A percentile compares a stretch with the other conserved stretches of the same genome.
Conservation (phyloP, 2,329 filamentous ascomycete genomes). For the Penicillium expansum region DNA sequence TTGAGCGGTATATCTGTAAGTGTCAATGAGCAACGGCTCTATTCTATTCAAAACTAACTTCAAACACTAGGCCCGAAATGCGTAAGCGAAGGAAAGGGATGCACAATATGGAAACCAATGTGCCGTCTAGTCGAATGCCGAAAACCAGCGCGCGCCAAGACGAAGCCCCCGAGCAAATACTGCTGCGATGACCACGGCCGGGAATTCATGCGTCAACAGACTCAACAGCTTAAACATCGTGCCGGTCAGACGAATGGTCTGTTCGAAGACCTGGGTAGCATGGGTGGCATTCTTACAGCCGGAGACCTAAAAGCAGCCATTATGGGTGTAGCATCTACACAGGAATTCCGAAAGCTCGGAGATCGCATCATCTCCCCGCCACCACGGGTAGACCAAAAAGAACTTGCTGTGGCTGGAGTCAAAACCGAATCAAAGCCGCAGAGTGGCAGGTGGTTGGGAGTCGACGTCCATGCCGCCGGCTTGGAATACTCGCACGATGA, state of each 20-base stretch:
- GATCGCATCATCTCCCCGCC: slow-evolving; percentile 37
- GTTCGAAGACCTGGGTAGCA: slow-evolving; percentile 38
- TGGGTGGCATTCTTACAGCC: slow-evolving; percentile 43
- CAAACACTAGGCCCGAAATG: slow-evolving; percentile 43
- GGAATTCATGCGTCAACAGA: slow-evolving; percentile 44
- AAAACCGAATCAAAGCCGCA: slow-evolving; percentile 17
- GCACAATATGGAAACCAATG: slow-evolving; percentile 52
- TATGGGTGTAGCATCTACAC: slow-evolving; percentile 37
- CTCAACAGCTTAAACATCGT: slow-evolving; percentile 30
- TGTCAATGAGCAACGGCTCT: background rate
- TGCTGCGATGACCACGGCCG: slow-evolving; percentile 50
- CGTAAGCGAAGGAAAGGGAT: slow-evolving; percentile 39
- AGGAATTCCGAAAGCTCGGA: slow-evolving; percentile 44
- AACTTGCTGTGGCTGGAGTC: slow-evolving; percentile 7
- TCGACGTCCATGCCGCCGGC: slow-evolving; percentile 30
- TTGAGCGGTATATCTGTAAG: slow-evolving; percentile 52
- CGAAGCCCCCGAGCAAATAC: slow-evolving; percentile 46
- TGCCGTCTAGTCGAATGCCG: slow-evolving; percentile 47
- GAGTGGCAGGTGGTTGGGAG: slow-evolving; percentile 27
- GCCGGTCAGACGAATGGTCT: slow-evolving; percentile 21
- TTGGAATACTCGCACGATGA: slow-evolving; percentile 40
- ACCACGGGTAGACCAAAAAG: slow-evolving; percentile 22
- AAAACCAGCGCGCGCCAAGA: slow-evolving; percentile 45
- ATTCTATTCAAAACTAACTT: background rate
- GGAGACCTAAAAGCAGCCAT: slow-evolving; percentile 44